These are phyloP conservation scores for Lasiosphaeriaceae sp. DNA, from an alignment of 495 filamentous ascomycete species.

Conservation along the genomic window DNA sequence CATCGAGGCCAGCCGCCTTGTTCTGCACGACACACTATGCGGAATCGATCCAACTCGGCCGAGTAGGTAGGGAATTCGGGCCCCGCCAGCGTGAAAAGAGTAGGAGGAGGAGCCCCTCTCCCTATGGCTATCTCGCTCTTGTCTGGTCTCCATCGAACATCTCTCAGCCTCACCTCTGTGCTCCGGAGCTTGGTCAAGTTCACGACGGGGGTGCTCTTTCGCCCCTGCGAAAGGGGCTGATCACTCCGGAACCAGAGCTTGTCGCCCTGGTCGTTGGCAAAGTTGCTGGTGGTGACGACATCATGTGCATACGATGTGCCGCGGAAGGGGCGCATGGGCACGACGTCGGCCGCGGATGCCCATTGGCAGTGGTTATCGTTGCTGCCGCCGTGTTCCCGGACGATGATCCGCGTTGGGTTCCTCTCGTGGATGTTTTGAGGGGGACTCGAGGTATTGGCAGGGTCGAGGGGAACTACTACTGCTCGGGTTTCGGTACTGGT, in stretches of 20 bases:
- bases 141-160: background rate
- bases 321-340: background rate
- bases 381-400: constrained; percentile 18
- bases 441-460: constrained; percentile 14
- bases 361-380: constrained; percentile 27
- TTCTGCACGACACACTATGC: constrained; percentile 5
- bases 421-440: constrained; percentile 8
- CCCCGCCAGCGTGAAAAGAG: constrained; percentile 8
- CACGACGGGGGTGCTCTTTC: constrained; percentile 8
- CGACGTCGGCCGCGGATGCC: constrained; percentile 17
- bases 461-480: background rate
- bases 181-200: constrained; percentile 10
- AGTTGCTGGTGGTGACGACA: background rate
- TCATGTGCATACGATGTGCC: constrained; percentile 9
- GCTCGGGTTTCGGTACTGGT: constrained; percentile 3
- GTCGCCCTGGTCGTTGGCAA: constrained; percentile 9
- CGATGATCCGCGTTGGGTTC: constrained; percentile 11
- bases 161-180: background rate
- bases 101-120: background rate
- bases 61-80: background rate
- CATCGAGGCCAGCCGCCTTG: background rate
- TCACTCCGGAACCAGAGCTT: constrained; percentile 17
- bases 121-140: background rate
- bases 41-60: background rate
- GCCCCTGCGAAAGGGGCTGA: constrained; percentile 4